These are phyloP conservation scores for Calonectria leucothoes DNA, from an alignment of 2,329 filamentous ascomycete genomes.

Conservation along the genomic window DNA sequence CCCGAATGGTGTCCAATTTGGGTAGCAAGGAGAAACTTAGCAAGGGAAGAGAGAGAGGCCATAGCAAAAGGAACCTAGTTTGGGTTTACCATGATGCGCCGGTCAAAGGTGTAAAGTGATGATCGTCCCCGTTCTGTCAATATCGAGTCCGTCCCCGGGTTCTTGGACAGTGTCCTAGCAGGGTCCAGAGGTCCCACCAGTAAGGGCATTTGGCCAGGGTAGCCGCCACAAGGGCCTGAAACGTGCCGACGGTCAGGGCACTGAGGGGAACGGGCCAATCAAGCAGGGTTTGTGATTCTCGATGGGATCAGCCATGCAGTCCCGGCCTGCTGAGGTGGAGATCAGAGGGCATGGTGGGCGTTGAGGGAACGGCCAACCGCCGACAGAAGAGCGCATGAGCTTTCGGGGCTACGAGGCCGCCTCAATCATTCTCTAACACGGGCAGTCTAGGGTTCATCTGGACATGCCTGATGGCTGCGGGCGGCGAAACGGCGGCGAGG, in stretches of 20 bases:
- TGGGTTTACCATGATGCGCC: slow-evolving; percentile 16
- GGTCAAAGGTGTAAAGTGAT: slow-evolving; percentile 5
- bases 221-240: slow-evolving; percentile 37
- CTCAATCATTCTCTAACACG: slow-evolving; percentile 33
- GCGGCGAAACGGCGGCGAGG: background rate
- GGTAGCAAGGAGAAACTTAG: background rate
- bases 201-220: slow-evolving; percentile 27
- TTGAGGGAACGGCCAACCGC: slow-evolving; percentile 24
- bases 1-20: background rate
- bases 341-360: slow-evolving; percentile 10
- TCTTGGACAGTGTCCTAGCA: slow-evolving; percentile 17
- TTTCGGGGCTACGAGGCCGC: slow-evolving; percentile 18
- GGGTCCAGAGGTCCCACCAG: slow-evolving; percentile 25
- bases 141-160: slow-evolving; percentile 12
- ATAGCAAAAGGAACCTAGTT: background rate
- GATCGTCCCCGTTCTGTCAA: background rate
- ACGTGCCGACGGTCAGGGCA: slow-evolving; percentile 35
- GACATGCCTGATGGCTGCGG: background rate
- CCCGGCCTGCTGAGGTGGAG: slow-evolving; percentile 14
- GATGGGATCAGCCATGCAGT: slow-evolving; percentile 25
- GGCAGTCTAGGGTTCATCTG: slow-evolving; percentile 24
- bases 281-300: slow-evolving; percentile 14
- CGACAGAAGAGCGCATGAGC: background rate
- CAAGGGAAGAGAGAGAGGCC: background rate
- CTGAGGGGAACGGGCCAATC: slow-evolving; percentile 26